Evolutionary conservation across 257 asterid genomes (phyloP).

Genomic region (Solanum habrochaites): DNA sequence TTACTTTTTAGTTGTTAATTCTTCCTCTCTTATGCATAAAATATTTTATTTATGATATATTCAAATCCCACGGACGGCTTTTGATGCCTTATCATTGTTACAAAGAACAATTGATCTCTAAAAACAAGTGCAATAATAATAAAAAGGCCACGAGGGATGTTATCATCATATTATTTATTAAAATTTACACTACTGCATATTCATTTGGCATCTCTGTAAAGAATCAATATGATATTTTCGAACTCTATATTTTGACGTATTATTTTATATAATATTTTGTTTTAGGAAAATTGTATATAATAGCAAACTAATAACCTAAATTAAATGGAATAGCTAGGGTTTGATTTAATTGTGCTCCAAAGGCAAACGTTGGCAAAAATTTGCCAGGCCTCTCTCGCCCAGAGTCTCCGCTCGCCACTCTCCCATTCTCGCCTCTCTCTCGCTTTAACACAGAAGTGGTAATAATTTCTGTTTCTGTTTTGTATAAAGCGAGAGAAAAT

Average conservation of each 20-base stretch:
- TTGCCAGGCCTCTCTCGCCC: too few relatives aligned
- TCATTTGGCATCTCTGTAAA: neutral
- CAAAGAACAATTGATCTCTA: neutral
- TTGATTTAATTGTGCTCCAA: too few relatives aligned
- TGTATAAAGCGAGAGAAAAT: too few relatives aligned
- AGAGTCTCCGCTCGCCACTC: too few relatives aligned
- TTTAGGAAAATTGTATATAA: too few relatives aligned
- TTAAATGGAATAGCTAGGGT: too few relatives aligned
- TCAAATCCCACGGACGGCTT: neutral
- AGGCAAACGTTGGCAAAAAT: too few relatives aligned
- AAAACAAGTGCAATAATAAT: neutral
- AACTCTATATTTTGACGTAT: neutral
- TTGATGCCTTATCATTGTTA: neutral
- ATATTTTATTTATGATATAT: neutral
- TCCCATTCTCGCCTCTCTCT: too few relatives aligned
- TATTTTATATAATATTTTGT: too few relatives aligned
- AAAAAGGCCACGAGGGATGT: neutral
- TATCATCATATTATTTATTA: neutral
- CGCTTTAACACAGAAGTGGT: too few relatives aligned
- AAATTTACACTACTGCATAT: neutral
- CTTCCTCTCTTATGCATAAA: neutral
- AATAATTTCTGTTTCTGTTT: too few relatives aligned
- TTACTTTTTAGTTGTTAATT: neutral
- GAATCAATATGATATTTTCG: neutral
- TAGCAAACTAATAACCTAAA: too few relatives aligned